Percentiles rank a stretch among this genome's conserved stretches.
Conservation (phyloP, 164 flowering plant species). For the Chimonanthus praecox region DNA sequence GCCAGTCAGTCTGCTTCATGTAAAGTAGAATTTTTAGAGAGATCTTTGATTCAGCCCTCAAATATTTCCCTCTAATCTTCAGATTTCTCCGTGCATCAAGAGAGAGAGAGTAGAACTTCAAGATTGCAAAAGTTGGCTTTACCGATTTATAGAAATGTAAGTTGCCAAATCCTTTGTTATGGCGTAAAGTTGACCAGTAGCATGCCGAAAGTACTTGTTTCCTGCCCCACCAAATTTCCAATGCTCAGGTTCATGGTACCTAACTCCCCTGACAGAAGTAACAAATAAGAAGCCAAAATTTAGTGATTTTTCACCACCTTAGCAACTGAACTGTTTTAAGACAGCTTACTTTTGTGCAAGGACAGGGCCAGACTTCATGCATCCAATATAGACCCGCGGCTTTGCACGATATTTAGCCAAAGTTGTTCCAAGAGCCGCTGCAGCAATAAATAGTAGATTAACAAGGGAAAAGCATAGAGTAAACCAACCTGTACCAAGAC, state of each 20-base stretch:
- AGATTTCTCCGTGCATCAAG: too few relatives aligned
- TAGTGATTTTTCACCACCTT: background rate
- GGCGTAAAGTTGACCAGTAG: conserved; percentile 94
- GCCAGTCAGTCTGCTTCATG: too few relatives aligned
- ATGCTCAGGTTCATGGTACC: conserved; percentile 90
- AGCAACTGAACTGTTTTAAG: conserved; percentile 3
- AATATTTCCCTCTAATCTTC: too few relatives aligned
- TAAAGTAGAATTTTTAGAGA: too few relatives aligned
- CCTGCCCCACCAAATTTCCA: conserved; percentile 99
- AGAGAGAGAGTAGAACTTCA: too few relatives aligned
- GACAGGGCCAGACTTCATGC: conserved; percentile 98
- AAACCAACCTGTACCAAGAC: background rate
- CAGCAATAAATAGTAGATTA: conserved; percentile 9
- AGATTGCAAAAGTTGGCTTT: conserved; percentile 18
- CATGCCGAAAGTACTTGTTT: conserved; percentile 94
- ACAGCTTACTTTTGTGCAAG: conserved; percentile 79
- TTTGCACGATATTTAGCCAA: conserved; percentile 66
- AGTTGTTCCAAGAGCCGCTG: conserved; percentile 85
- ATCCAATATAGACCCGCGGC: conserved; percentile 82
- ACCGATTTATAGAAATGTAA: conserved; percentile 84
- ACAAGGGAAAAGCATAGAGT: conserved; percentile 4
- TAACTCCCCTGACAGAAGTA: conserved; percentile 60
- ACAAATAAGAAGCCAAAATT: conserved; percentile 3
- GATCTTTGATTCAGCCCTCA: too few relatives aligned
- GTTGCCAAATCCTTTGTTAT: conserved; percentile 82